Evolutionary conservation across 495 filamentous ascomycete species (phyloP).

Genomic region (Penicillium alfredii): DNA sequence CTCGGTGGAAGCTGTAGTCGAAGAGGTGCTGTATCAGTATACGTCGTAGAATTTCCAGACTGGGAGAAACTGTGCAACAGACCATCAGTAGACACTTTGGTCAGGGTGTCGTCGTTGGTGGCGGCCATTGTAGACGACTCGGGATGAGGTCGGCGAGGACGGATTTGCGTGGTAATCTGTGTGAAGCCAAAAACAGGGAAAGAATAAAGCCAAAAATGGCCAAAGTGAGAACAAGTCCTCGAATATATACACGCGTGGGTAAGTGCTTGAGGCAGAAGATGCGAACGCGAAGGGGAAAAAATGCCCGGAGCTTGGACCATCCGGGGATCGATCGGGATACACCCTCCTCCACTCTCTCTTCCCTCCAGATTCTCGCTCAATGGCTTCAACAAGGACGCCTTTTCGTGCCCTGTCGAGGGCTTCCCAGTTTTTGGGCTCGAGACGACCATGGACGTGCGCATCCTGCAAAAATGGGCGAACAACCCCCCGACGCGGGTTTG

Average conservation of each 20-base stretch:
- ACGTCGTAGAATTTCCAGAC: background rate
- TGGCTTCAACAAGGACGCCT: constrained; percentile 28
- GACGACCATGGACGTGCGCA: constrained; percentile 32
- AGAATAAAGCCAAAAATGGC: too few species aligned
- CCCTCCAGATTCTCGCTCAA: constrained; percentile 18
- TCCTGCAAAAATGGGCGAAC: constrained; percentile 18
- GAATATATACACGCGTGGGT: too few species aligned
- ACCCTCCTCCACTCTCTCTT: constrained; percentile 17
- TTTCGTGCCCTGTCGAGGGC: constrained; percentile 33
- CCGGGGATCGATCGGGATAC: constrained; percentile 28
- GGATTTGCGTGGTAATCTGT: too few species aligned
- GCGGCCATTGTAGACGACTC: constrained; percentile 34
- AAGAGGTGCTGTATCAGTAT: constrained; percentile 4
- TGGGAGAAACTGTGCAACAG: constrained; percentile 1
- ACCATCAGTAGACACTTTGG: constrained; percentile 49
- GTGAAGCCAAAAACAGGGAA: too few species aligned
- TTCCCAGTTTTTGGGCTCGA: constrained; percentile 17
- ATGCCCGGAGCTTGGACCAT: constrained; percentile 38
- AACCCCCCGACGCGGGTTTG: constrained; percentile 27
- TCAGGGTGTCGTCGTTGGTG: constrained; percentile 35
- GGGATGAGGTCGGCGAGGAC: background rate
- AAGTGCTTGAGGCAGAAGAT: too few species aligned
- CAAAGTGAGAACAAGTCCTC: background rate
- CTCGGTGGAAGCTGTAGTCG: constrained; percentile 41
- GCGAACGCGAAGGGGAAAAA: constrained; percentile 14